Conservation (phyloP, 495 filamentous ascomycete species). For the Penicillium atrosanguineum region DNA sequence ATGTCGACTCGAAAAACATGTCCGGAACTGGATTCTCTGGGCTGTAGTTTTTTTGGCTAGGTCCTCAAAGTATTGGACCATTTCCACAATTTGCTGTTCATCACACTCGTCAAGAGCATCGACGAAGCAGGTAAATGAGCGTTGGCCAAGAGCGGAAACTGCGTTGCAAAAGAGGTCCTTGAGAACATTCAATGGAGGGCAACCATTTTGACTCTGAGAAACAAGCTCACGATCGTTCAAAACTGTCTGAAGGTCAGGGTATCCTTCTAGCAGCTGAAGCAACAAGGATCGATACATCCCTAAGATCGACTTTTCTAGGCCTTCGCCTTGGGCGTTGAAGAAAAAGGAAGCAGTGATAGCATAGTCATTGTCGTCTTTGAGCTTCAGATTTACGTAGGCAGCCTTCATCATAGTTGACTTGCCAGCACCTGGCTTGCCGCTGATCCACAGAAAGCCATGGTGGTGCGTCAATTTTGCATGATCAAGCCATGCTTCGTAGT, state of each 20-base stretch:
- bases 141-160: slow-evolving; percentile 19
- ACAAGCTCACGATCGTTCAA: slow-evolving; percentile 19
- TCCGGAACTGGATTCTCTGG: slow-evolving; percentile 12
- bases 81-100: slow-evolving; percentile 31
- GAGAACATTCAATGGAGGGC: slow-evolving; percentile 17
- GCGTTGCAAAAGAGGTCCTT: slow-evolving; percentile 21
- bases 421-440: slow-evolving; percentile 54
- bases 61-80: slow-evolving; percentile 40
- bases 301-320: slow-evolving; percentile 47
- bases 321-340: slow-evolving; percentile 48
- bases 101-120: slow-evolving; percentile 45
- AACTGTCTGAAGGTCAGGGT: slow-evolving; percentile 24
- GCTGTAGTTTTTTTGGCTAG: slow-evolving; percentile 20
- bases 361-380: neutral
- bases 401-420: slow-evolving; percentile 57
- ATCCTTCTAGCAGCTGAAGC: slow-evolving; percentile 28
- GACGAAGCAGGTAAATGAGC: slow-evolving; percentile 30
- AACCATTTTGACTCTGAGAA: neutral
- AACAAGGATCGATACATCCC: slow-evolving; percentile 58
- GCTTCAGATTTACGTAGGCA: slow-evolving; percentile 23
- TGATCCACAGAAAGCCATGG: slow-evolving; percentile 56
- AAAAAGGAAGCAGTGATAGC: slow-evolving; percentile 44
- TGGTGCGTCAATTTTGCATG: slow-evolving; percentile 29
- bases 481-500: slow-evolving; percentile 51
- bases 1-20: slow-evolving; percentile 51